Conservation (phyloP, 1,139 yeast species). For the Blastobotrys illinoisensis region DNA sequence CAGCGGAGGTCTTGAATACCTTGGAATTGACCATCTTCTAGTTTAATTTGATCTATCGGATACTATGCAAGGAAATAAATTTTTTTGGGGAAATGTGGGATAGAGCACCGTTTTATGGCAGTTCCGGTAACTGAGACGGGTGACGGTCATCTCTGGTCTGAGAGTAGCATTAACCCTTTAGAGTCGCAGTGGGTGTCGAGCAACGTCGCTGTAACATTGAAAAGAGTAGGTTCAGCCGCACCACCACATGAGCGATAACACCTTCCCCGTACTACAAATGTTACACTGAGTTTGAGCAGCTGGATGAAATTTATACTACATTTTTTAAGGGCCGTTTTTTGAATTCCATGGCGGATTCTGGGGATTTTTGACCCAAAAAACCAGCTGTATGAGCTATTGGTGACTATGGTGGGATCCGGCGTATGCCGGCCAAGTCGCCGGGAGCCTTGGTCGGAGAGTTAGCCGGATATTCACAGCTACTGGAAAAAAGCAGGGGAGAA, state of each 20-base stretch:
- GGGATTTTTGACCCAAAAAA: background rate
- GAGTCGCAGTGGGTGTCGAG: background rate
- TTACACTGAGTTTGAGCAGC: background rate
- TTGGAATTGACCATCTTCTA: background rate
- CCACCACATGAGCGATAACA: background rate
- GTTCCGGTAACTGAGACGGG: background rate
- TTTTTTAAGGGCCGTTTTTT: background rate
- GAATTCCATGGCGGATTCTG: background rate
- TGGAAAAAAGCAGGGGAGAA: too few species aligned
- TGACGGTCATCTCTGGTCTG: background rate
- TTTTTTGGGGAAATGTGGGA: background rate
- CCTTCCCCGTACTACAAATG: background rate
- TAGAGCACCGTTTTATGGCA: background rate
- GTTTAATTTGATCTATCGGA: background rate
- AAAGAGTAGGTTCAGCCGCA: background rate
- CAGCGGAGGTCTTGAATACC: conserved; percentile 20
- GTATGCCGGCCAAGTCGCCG: background rate
- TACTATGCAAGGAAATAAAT: background rate
- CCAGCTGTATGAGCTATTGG: background rate
- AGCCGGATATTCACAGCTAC: too few species aligned
- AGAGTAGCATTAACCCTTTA: background rate
- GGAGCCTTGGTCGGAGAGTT: background rate
- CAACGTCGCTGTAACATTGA: conserved; percentile 6
- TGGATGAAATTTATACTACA: background rate
- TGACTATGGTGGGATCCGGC: background rate